Base-by-base conservation (phyloP, 2,329 filamentous ascomycete species). In the Amylocarpus encephaloides region DNA sequence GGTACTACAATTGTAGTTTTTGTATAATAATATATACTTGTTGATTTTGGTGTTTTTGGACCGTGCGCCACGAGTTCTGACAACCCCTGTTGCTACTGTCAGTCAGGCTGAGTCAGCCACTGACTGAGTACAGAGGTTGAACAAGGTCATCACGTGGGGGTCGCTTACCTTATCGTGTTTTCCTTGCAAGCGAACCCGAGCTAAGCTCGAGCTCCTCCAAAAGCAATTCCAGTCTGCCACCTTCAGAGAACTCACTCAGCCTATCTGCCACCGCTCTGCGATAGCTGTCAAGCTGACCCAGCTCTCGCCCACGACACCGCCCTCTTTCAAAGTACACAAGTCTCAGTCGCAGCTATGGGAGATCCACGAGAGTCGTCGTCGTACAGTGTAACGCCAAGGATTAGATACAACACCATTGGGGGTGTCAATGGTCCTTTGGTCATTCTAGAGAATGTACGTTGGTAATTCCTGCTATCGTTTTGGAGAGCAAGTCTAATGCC, bases 341-440 rank as follows among this genome's bases (percentile, higher is more conserved):
- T 30, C 11, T 19, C 18, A 38, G 22, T 43, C 51, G 55, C 60
- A 56, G 55, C 36, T 51, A 66, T 66, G 64, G 63, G 63, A 51
- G 65, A 67, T 48, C 64, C 64, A 52, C 56, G 65, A 57, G 65
- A 67, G 48, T 66, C 65, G 46, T 67, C 65, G 50, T 67, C 65
- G 50, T 67, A 65, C 59, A 62, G 58, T 55, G 64, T 88, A 68
- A 79, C 82, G 67, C 84, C 84, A 61, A 76, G 83, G 68, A 79
- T 97, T 73, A 84, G 86, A 66, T 98, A 98, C 82, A 98, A 98
- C 77, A 98, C 93, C 64, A 90, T 98, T 68, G 88, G 90, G 67
- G 92, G 92, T 76, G 85, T 98, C 73, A 98, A 98, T 75, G 93
- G 93, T 53, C 93, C 93, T 65, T 81, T 98, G 71, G 93, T 98